phyloP scores from a whole-genome alignment of 1,139 yeast species.

The Candida sp. region DNA sequence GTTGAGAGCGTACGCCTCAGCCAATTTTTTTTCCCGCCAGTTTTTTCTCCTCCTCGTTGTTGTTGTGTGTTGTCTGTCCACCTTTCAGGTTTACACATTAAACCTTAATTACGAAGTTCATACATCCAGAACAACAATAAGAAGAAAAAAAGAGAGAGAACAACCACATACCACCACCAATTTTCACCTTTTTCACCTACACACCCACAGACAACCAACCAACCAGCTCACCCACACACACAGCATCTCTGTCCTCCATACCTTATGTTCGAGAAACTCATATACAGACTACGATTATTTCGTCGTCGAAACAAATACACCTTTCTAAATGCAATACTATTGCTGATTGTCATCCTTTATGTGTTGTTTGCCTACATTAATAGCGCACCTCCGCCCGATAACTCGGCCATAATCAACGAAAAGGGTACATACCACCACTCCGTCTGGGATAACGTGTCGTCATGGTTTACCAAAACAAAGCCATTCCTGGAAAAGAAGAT shows the following conservation, averaged over 20 bases:
- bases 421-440: conserved; percentile 8
- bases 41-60: too few relatives aligned
- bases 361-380: neutral
- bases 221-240: neutral
- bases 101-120: too few relatives aligned
- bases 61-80: too few relatives aligned
- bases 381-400: neutral
- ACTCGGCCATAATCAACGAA: conserved; percentile 7
- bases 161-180: too few relatives aligned
- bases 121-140: too few relatives aligned
- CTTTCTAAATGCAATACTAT: conserved; percentile 4
- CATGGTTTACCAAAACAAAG: conserved; percentile 2
- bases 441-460: neutral
- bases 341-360: conserved; percentile 6
- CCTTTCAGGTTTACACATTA: too few relatives aligned
- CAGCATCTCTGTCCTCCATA: neutral
- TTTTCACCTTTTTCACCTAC: neutral
- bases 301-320: conserved; percentile 10
- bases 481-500: conserved; percentile 3
- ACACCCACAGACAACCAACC: neutral
- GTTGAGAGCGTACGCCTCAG: too few relatives aligned
- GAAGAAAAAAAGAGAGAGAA: too few relatives aligned
- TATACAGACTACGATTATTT: conserved; percentile 6
- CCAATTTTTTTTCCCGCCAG: too few relatives aligned
- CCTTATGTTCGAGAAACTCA: conserved; percentile 2